Percentiles rank a stretch among this genome's conserved stretches.
Evolutionary conservation across 2,329 filamentous ascomycete species (phyloP).

Genomic region (Simplicillium aogashimaense): DNA sequence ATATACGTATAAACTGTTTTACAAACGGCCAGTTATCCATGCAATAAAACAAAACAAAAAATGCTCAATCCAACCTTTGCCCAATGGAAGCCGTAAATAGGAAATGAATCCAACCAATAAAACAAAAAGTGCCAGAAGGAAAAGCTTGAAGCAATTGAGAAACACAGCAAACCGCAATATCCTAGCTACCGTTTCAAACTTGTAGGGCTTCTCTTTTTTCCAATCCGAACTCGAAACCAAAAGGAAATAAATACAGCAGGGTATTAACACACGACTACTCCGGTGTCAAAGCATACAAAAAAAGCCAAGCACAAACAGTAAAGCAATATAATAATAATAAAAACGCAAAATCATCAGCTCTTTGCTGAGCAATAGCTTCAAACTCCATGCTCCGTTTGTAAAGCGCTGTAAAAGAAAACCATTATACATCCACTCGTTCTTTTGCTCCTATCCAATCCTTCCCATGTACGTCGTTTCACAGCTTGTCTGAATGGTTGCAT

Average conservation of each 20-base stretch:
- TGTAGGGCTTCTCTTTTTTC: no score
- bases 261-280: not conserved
- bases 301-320: constrained; percentile 1
- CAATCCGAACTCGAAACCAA: not conserved
- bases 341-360: not conserved
- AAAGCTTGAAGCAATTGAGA: not conserved
- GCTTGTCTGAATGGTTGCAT: constrained; percentile 1
- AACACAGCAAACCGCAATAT: no score
- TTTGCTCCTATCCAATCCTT: no score
- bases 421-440: constrained; percentile 2
- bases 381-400: not conserved
- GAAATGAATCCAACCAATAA: constrained; percentile 2
- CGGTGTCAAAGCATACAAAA: not conserved
- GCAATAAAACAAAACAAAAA: not conserved
- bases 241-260: not conserved
- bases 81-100: not conserved
- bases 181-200: no score
- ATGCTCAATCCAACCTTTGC: not conserved
- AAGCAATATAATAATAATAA: not conserved
- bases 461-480: constrained; percentile 1
- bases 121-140: constrained; percentile 2
- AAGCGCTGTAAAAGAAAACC: not conserved
- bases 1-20: no score
- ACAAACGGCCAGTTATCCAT: no score
- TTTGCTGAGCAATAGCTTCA: not conserved